Evolutionary conservation across 495 filamentous ascomycete species (phyloP).

Genomic region (Monascus purpureus): DNA sequence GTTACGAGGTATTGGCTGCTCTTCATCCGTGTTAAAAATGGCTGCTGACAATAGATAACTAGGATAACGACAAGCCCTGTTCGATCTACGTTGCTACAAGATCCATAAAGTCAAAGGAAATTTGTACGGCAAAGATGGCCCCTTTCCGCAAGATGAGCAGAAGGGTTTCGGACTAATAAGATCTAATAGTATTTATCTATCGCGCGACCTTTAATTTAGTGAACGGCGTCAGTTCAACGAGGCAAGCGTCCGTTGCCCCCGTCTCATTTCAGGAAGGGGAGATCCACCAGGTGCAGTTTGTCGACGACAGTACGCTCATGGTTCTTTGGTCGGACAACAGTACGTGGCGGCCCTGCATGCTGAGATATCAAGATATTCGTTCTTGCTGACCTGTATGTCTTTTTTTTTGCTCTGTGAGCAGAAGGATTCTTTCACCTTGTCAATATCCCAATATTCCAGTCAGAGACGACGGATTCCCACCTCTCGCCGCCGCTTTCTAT

Average conservation of each 20-base stretch:
- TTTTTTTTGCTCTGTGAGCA: no score
- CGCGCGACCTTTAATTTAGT: constrained; percentile 31
- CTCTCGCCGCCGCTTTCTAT: no score
- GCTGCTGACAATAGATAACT: constrained; percentile 1
- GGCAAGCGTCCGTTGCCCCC: constrained; percentile 23
- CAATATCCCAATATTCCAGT: constrained; percentile 8
- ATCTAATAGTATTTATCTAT: constrained; percentile 32
- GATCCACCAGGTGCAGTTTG: constrained; percentile 41
- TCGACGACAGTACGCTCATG: constrained; percentile 38
- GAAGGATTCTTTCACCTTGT: constrained; percentile 1
- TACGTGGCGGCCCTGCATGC: constrained; percentile 10
- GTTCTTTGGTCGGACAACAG: constrained; percentile 31
- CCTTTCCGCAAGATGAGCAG: background rate
- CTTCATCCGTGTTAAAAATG: background rate
- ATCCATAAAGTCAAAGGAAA: constrained; percentile 15
- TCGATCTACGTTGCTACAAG: constrained; percentile 25
- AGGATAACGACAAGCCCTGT: constrained; percentile 15
- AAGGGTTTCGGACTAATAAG: constrained; percentile 1
- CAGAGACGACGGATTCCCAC: constrained; percentile 4
- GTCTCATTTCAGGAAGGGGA: constrained; percentile 27
- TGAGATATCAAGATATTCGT: background rate
- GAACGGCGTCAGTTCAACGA: constrained; percentile 43
- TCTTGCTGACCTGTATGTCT: background rate
- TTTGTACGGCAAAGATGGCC: constrained; percentile 14
- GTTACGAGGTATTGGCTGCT: constrained; percentile 18